Base-by-base conservation (phyloP, 805 yeast genomes). In the Dipodascus albidus region DNA sequence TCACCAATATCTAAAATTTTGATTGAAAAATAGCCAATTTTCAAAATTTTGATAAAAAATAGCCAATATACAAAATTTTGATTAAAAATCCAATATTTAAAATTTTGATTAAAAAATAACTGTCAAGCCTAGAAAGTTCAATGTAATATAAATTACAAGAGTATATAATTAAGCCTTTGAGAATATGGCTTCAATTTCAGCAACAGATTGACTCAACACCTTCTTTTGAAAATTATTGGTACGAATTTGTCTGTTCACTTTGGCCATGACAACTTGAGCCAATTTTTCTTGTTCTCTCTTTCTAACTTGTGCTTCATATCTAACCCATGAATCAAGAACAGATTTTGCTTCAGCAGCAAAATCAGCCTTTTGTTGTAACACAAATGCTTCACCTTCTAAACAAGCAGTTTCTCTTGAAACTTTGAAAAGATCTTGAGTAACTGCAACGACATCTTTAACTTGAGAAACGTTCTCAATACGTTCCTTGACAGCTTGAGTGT, bases 281-380 rank as follows among this genome's bases (percentile, higher is more conserved):
- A 93, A 82, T 73, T 87, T 96, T 73, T 83, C 80, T 80, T 93
- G 99, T 79, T 93, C 96, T 68, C 82, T 75, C 78, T 88, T 96
- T 77, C 97, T 91, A 62, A 90, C 93, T 70, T 88, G 89, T 62
- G 87, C 85, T 79, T 93, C 99, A 74, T 86, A 87, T 81, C 98
- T 87, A 65, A 90, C 97, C 99, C 99, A 93, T 15, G 98, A 88
- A 75, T 93, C 99, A 69, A 93, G 82, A 57, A 91, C 96, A 55
- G 93, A 75, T 77, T 86, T 89, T 67, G 98, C 98, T 78, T 89
- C 96, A 58, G 75, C 64, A 55, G 95, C 91, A 61, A 89, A 80
- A 58, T 83, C 89, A 61, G 87, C 90, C 68, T 83, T 73, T 78
- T 93, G 99, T 77, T 89, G 85, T 71, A 87, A 81, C 76, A 87